A percentile compares a stretch with the other conserved stretches of the same genome.
Evolutionary conservation across 257 asterid species (phyloP).

Genomic region (Orobanche coerulescens): DNA sequence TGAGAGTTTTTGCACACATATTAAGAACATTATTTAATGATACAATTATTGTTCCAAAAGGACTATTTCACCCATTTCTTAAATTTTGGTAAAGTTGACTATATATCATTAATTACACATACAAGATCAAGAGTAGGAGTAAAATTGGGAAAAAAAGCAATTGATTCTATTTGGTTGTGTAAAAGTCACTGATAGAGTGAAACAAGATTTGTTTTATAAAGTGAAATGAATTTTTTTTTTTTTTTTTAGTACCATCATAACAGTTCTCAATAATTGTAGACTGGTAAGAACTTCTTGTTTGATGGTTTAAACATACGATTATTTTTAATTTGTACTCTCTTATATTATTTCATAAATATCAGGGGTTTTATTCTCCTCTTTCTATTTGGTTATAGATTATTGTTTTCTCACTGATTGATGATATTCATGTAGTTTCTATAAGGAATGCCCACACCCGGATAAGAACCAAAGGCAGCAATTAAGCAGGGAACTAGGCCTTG

Average conservation of each 20-base stretch:
- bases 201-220: no score
- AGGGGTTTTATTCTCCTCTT: conserved; percentile 3
- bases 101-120: no score
- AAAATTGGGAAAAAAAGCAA: no score
- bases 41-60: no score
- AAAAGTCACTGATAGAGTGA: no score
- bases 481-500: conserved; percentile 48
- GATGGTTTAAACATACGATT: neutral
- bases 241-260: neutral
- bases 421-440: conserved; percentile 42
- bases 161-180: no score
- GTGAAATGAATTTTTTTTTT: neutral
- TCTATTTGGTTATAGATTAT: neutral
- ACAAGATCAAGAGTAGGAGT: no score
- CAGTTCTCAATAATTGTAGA: neutral
- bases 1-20: no score
- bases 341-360: neutral
- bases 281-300: neutral
- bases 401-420: neutral
- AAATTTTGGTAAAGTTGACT: no score
- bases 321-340: neutral
- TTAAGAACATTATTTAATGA: no score
- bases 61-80: no score
- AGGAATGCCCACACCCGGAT: conserved; percentile 52
- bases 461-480: conserved; percentile 46